Evolutionary conservation across 2,329 filamentous ascomycete species (phyloP).

Genomic region (Lithohypha guttulata): DNA sequence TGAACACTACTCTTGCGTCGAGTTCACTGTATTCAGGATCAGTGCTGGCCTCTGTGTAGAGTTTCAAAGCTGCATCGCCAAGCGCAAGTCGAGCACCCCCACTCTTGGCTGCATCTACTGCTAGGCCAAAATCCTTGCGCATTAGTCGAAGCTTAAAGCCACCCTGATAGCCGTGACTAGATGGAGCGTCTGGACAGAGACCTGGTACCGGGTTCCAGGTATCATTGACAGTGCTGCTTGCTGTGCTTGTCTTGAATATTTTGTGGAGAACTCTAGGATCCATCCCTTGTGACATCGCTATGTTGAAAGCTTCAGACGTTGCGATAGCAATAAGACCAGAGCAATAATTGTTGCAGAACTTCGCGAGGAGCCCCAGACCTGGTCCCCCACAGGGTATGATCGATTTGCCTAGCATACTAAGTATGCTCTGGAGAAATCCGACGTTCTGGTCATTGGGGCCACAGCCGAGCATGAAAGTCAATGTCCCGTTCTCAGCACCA

Average conservation of each 20-base stretch:
- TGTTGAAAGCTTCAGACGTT: conserved; percentile 15
- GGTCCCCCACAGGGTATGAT: conserved; percentile 22
- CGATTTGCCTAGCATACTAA: conserved; percentile 10
- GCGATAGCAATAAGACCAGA: conserved; percentile 16
- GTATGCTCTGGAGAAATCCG: background rate
- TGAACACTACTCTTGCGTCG: conserved; percentile 10
- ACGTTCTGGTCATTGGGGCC: conserved; percentile 3
- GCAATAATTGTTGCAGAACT: conserved; percentile 23
- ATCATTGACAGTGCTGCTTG: conserved; percentile 21
- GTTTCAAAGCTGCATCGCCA: conserved; percentile 1
- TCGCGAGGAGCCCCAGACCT: conserved; percentile 20
- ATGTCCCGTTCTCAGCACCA: conserved; percentile 8
- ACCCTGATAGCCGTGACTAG: conserved; percentile 28
- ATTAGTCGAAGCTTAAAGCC: conserved; percentile 21
- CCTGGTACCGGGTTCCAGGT: conserved; percentile 25
- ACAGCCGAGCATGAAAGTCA: conserved; percentile 11
- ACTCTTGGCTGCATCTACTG: conserved; percentile 7
- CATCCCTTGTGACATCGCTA: conserved; percentile 11
- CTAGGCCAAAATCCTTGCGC: conserved; percentile 10
- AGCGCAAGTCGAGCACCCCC: conserved; percentile 9
- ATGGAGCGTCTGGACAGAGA: conserved; percentile 25
- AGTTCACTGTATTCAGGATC: conserved; percentile 7
- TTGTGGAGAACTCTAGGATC: conserved; percentile 19
- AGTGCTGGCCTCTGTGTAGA: conserved; percentile 4
- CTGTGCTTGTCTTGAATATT: conserved; percentile 16